Evolutionary conservation across 2,329 filamentous ascomycete species (phyloP).

Genomic region (Hortaea werneckii): DNA sequence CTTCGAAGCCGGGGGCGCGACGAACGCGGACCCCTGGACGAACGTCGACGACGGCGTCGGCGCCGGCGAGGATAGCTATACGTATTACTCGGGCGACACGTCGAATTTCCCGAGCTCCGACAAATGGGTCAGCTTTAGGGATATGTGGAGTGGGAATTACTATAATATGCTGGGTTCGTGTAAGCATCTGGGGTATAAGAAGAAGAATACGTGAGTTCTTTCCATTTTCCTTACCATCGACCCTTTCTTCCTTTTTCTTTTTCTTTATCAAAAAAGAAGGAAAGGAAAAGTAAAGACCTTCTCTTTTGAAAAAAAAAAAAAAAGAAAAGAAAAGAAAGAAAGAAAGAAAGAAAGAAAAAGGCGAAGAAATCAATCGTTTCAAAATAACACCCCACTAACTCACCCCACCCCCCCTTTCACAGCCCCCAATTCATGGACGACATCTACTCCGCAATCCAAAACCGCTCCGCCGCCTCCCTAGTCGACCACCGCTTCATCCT

Average conservation of each 20-base stretch:
- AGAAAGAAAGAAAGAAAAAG: too few species aligned
- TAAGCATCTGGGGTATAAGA: constrained; percentile 21
- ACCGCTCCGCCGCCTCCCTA: constrained; percentile 22
- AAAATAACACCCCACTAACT: background rate
- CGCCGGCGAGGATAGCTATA: constrained; percentile 17
- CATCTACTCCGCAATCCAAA: constrained; percentile 29
- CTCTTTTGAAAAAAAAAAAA: too few species aligned
- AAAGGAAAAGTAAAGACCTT: too few species aligned
- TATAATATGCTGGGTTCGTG: constrained; percentile 24
- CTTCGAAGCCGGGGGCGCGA: constrained; percentile 19
- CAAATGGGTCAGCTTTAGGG: constrained; percentile 18
- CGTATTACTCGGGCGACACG: constrained; percentile 22
- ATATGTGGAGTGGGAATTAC: constrained; percentile 27
- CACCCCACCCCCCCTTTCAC: too few species aligned
- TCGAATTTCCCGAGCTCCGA: constrained; percentile 10
- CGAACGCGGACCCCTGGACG: constrained; percentile 1
- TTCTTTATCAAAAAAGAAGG: too few species aligned
- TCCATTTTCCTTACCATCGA: too few species aligned
- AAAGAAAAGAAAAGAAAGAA: too few species aligned
- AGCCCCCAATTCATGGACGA: constrained; percentile 27
- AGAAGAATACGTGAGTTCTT: constrained; percentile 20
- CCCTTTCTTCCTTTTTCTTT: too few species aligned
- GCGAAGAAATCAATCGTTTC: too few species aligned
- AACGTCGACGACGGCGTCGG: constrained; percentile 18
- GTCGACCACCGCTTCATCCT: constrained; percentile 35